phyloP scores from a whole-genome alignment of 192 early-diverging fungal species.

The Rhizophagus prolifer region DNA sequence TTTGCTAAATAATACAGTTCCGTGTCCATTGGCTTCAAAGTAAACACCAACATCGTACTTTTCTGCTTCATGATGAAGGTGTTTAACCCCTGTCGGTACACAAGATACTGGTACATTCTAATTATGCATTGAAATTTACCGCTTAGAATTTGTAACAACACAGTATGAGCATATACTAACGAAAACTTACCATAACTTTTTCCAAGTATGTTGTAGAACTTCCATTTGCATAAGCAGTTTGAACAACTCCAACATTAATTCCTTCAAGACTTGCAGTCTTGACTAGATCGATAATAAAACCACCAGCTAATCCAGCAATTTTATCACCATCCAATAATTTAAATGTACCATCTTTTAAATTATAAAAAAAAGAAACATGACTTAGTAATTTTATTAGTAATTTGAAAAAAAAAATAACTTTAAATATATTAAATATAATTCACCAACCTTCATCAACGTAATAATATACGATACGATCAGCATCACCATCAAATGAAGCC shows the following conservation, averaged over 20 bases:
- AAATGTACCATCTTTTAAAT: slow-evolving; percentile 66
- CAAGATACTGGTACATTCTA: slow-evolving; percentile 93
- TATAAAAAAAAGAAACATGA: neutral
- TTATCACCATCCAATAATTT: slow-evolving; percentile 97
- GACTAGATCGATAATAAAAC: slow-evolving; percentile 91
- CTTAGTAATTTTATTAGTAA: no score
- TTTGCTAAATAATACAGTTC: slow-evolving; percentile 94
- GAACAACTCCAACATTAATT: slow-evolving; percentile 92
- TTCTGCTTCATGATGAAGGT: slow-evolving; percentile 97
- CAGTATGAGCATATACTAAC: neutral
- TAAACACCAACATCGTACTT: slow-evolving; percentile 98
- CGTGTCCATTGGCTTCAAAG: slow-evolving; percentile 99
- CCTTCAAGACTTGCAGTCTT: slow-evolving; percentile 72
- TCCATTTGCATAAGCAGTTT: slow-evolving; percentile 99
- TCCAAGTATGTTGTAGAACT: slow-evolving; percentile 91
- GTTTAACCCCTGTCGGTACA: slow-evolving; percentile 97
- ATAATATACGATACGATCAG: slow-evolving; percentile 97
- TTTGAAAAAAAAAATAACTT: neutral
- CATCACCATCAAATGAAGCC: slow-evolving; percentile 96
- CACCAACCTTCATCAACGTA: slow-evolving; percentile 71
- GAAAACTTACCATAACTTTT: slow-evolving; percentile 70
- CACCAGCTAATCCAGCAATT: slow-evolving; percentile 92
- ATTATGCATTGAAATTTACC: slow-evolving; percentile 5
- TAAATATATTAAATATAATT: neutral
- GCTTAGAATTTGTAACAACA: neutral